Evolutionary conservation across 2,329 filamentous ascomycete genomes (phyloP).

Genomic region (Volutella citrinella): DNA sequence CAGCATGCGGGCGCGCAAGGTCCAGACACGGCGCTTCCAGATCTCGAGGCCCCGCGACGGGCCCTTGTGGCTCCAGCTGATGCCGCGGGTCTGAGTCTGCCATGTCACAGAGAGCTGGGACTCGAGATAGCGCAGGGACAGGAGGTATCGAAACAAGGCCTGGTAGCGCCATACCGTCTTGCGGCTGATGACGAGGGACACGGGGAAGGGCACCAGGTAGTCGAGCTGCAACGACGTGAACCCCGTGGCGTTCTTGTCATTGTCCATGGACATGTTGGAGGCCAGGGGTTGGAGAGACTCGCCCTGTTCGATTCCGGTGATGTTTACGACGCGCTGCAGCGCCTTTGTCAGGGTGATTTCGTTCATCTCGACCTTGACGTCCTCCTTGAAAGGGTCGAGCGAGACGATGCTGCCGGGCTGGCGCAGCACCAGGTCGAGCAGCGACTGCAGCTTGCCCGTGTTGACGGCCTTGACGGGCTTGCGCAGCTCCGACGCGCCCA

Average conservation of each 20-base stretch:
- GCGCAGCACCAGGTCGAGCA: slow-evolving; percentile 94
- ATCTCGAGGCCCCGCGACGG: slow-evolving; percentile 72
- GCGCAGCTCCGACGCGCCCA: slow-evolving; percentile 82
- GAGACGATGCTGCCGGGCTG: slow-evolving; percentile 93
- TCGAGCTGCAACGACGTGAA: slow-evolving; percentile 93
- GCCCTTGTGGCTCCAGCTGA: slow-evolving; percentile 80
- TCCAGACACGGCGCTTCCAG: slow-evolving; percentile 94
- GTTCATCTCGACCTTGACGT: slow-evolving; percentile 97
- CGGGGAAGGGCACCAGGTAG: slow-evolving; percentile 89
- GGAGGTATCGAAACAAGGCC: slow-evolving; percentile 87
- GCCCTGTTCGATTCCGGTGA: slow-evolving; percentile 90
- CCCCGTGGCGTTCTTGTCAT: slow-evolving; percentile 82
- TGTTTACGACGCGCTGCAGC: slow-evolving; percentile 93
- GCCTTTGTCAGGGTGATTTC: slow-evolving; percentile 90
- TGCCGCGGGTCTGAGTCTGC: slow-evolving; percentile 81
- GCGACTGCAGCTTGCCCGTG: slow-evolving; percentile 85
- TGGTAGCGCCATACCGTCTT: slow-evolving; percentile 98
- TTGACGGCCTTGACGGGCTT: slow-evolving; percentile 89
- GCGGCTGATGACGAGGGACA: slow-evolving; percentile 91
- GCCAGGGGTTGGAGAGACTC: slow-evolving; percentile 74
- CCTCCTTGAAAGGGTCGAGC: slow-evolving; percentile 95
- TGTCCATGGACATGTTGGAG: slow-evolving; percentile 56
- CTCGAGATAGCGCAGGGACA: slow-evolving; percentile 87
- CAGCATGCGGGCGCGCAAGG: slow-evolving; percentile 86
- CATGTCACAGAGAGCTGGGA: slow-evolving; percentile 82